Percentiles rank a stretch among this genome's conserved stretches.
These are phyloP conservation scores for Boletellus dicymbophilus DNA, from an alignment of 1,284 basidiomycete species.

Conservation along the genomic window DNA sequence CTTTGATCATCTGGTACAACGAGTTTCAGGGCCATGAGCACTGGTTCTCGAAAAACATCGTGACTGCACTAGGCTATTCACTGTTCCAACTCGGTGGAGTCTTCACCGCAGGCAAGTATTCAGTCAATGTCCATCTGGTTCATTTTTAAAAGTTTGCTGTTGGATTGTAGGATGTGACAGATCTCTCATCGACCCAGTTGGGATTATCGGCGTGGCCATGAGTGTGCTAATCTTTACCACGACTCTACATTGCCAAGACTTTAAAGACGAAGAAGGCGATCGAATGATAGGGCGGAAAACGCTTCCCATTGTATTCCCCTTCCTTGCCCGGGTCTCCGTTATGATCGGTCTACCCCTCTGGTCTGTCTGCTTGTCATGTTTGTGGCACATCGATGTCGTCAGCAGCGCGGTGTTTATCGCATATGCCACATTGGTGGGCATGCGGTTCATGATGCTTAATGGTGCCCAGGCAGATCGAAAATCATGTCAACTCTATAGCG, in stretches of 20 bases:
- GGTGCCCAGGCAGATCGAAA: slow-evolving; percentile 28
- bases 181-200: slow-evolving; percentile 25
- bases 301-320: slow-evolving; percentile 38
- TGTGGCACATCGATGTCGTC: slow-evolving; percentile 28
- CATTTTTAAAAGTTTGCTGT: not conserved
- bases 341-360: slow-evolving; percentile 31
- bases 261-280: slow-evolving; percentile 42
- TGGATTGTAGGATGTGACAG: slow-evolving; percentile 24
- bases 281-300: slow-evolving; percentile 35
- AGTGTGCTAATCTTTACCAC: slow-evolving; percentile 32
- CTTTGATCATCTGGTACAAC: slow-evolving; percentile 38
- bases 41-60: slow-evolving; percentile 34
- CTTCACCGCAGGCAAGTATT: slow-evolving; percentile 26
- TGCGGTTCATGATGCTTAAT: slow-evolving; percentile 28
- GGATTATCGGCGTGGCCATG: slow-evolving; percentile 26
- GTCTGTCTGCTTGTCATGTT: slow-evolving; percentile 29
- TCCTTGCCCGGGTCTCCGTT: slow-evolving; percentile 28
- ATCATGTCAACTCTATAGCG: slow-evolving; percentile 37
- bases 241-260: slow-evolving; percentile 44
- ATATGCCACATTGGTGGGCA: slow-evolving; percentile 32
- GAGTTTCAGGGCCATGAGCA: slow-evolving; percentile 35
- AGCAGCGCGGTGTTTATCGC: slow-evolving; percentile 30
- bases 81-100: slow-evolving; percentile 35
- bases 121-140: not conserved
- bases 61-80: slow-evolving; percentile 36